Evolutionary conservation across 1,139 yeast species (phyloP), one percentile per base, ranked within the genome.

Genomic region (Wickerhamomyces sp.): DNA sequence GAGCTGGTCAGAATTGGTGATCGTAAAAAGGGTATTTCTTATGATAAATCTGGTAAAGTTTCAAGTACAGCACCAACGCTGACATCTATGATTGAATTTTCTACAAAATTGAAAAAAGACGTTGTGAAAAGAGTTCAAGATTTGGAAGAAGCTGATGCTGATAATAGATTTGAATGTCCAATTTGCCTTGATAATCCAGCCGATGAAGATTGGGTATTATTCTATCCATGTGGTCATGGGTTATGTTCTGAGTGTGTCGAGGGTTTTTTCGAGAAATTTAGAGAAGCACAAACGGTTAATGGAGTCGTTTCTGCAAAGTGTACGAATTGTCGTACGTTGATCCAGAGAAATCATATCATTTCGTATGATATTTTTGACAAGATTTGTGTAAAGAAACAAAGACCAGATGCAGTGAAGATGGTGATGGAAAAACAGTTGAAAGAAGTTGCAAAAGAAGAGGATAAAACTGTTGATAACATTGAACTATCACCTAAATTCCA

Each of bases 1-100:
- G 79, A 73, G 48, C 64, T 91, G 38, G 91, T 87, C 25, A 74
- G 76, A 42, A 66, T 83, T 36, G 89, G 89, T 18, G 74, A 68
- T 48, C 55, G 65, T 46, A 68, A 60, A 41, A 61, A 39, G 30
- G 53, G 52, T 26, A 40, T 45, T 10, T 16, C 36, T 10, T 46
- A 42, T 32, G 58, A 50, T 23, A 47, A 45, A 4, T 52, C 46
- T 13, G 54, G 51, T 30, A 42, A 41, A 28, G 38, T 39, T 11
- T 23, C 27, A 1, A 33, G 38, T 6, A 30, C 41, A 7, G 38
- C 34, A 1, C 40, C 44, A 2, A 39, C 41, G 12, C 31, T 45
- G 16, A 41, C 38, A 14, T 32, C 41, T n/a, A 49, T 48, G 52
- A 59, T 47, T 39, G 38, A 45, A 17, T 40, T 50, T 22, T 51